A percentile compares a stretch with the other conserved stretches of the same genome.
Conservation (phyloP, 129 eudicot species). For the Cynara cardunculus region DNA sequence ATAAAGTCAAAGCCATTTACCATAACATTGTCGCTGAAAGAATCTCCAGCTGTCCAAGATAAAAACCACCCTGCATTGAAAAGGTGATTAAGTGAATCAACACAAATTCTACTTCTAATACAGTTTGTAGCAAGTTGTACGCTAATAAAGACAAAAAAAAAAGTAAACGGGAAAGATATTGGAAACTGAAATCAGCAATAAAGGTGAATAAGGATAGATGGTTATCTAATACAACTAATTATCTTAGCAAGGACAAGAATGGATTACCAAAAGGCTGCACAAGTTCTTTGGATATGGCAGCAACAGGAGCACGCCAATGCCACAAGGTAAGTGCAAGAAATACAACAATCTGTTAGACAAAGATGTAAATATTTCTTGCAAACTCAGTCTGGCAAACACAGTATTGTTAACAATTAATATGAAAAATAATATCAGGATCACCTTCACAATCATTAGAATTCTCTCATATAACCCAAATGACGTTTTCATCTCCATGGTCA, state of each 20-base stretch:
- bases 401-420: background rate
- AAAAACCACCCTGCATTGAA: constrained; percentile 55
- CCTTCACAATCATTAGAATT: constrained; percentile 48
- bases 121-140: background rate
- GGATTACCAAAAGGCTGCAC: constrained; percentile 75
- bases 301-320: constrained; percentile 65
- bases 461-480: constrained; percentile 44
- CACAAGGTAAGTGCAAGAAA: constrained; percentile 44
- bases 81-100: background rate
- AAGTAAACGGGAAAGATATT: background rate
- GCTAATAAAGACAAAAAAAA: background rate
- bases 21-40: constrained; percentile 51
- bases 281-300: constrained; percentile 58
- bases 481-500: constrained; percentile 43
- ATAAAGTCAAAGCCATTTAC: constrained; percentile 27
- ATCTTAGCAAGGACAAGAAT: constrained; percentile 13
- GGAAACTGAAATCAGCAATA: background rate
- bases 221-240: background rate
- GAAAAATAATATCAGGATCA: constrained; percentile 10
- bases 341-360: constrained; percentile 36
- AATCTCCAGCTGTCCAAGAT: constrained; percentile 58
- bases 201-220: background rate
- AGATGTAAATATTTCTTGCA: constrained; percentile 7
- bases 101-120: background rate
- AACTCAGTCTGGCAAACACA: constrained; percentile 14